A percentile compares a stretch with the other conserved stretches of the same genome.
Conservation (phyloP, 2,329 filamentous ascomycete genomes). For the Raffaelea deltoideospora region DNA sequence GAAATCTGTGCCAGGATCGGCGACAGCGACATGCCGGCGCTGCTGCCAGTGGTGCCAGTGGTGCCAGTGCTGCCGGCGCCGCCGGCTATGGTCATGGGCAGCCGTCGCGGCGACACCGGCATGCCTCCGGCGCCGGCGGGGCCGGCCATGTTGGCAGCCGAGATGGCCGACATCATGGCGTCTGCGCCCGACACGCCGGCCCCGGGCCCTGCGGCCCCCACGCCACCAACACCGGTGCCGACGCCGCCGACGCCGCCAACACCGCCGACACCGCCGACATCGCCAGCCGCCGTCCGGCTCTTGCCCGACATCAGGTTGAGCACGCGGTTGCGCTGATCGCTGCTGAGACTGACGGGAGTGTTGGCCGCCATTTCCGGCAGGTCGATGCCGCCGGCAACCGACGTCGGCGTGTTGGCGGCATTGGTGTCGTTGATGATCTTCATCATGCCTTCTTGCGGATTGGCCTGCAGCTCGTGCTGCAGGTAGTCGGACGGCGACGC, state of each 20-base stretch:
- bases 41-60: not conserved
- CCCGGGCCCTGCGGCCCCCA: not conserved
- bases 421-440: constrained; percentile 51
- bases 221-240: constrained; percentile 10
- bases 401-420: constrained; percentile 30
- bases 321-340: constrained; percentile 43
- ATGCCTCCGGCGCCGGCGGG: constrained; percentile 2
- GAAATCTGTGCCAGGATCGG: constrained; percentile 31
- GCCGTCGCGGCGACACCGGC: constrained; percentile 1
- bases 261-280: not conserved
- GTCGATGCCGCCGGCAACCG: constrained; percentile 25
- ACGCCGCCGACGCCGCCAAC: constrained; percentile 11
- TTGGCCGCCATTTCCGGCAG: constrained; percentile 42
- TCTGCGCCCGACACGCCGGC: not conserved
- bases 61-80: not conserved
- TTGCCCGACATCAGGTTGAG: constrained; percentile 43
- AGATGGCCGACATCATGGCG: not conserved
- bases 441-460: constrained; percentile 48
- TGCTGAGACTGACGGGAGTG: constrained; percentile 36
- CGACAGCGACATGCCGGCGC: constrained; percentile 18
- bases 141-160: constrained; percentile 1
- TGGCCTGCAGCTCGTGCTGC: constrained; percentile 39
- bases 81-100: constrained; percentile 1
- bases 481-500: constrained; percentile 30
- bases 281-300: constrained; percentile 6